Evolutionary conservation across 2,329 filamentous ascomycete genomes (phyloP), one percentile per base, ranked within the genome.

Genomic region (Xylogone sp.): DNA sequence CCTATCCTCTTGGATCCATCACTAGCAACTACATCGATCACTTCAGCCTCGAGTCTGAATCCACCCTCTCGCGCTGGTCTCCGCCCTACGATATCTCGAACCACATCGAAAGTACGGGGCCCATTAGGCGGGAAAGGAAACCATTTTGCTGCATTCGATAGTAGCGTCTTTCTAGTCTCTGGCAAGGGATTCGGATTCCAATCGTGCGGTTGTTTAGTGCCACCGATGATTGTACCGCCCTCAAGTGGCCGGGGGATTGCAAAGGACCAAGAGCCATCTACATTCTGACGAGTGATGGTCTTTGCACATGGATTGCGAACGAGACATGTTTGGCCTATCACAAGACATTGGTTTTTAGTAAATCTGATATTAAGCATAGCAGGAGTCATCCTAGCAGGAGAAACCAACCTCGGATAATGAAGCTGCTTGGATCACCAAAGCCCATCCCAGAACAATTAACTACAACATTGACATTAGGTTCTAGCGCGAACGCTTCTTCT

Each of bases 141-240:
- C 61, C 65, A 66, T 46, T 71, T 67, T 2, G 65, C 64, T 42
- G 68, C 71, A 12, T 69, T 68, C 2, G 57, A 54, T 4, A 86
- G 71, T 13, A 87, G 64, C 22, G 59, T 62, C 34, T 69, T 64
- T 18, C 82, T 67, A 0, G 76, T 75, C 45, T 75, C 73, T 1
- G 57, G 52, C 0, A 72, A 78, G 1, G 81, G 76, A 18, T 72
- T 67, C 0, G 73, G 63, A 45, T 78, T 71, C 78, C 78, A 83
- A 62, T 84, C 71, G 50, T 77, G 68, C 1, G 75, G 72, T 60
- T 86, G 78, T 63, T 85, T 86, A 9, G 83, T 87, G 0, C 84
- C 84, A 4, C 84, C 84, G 19, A 87, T 77, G 39, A 87, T 72
- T 0, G 83, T 87, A 2, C 84, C 84, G 2, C 83, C 83, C 29